A percentile compares a stretch with the other conserved stretches of the same genome.
These are phyloP conservation scores for Leccinum olivaceopallidum DNA, from an alignment of 768 basidiomycete genomes.

Conservation along the genomic window DNA sequence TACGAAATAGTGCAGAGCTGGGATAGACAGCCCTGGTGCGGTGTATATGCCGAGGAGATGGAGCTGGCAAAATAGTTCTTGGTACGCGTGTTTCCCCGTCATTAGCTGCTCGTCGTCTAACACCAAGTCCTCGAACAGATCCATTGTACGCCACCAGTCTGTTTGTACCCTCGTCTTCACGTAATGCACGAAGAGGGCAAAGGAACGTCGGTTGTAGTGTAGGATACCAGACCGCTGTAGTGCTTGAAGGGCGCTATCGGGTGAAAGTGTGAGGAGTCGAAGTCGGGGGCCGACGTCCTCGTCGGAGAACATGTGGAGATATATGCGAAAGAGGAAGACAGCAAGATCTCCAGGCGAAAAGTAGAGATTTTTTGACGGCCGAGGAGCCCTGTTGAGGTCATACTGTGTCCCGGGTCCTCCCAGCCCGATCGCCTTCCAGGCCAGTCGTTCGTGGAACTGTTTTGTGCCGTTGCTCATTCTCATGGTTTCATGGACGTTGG, in stretches of 20 bases:
- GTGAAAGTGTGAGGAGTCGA: not conserved
- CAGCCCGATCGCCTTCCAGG: conserved; percentile 22
- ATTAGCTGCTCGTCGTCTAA: conserved; percentile 14
- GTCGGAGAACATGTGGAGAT: conserved; percentile 29
- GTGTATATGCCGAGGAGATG: conserved; percentile 42
- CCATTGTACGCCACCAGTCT: conserved; percentile 47
- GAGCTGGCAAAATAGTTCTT: conserved; percentile 47
- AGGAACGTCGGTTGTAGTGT: conserved; percentile 50
- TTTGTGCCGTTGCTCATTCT: not conserved
- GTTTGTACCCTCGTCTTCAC: conserved; percentile 37
- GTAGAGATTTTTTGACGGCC: not conserved
- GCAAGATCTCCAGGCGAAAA: conserved; percentile 24
- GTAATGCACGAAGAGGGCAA: conserved; percentile 44
- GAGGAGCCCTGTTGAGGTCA: no score
- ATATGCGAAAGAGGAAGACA: conserved; percentile 22
- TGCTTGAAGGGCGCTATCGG: not conserved
- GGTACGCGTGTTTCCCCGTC: conserved; percentile 34
- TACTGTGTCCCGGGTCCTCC: not conserved
- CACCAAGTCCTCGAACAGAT: conserved; percentile 26
- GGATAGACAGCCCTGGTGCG: not conserved
- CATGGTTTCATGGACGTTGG: conserved; percentile 22
- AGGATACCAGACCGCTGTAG: conserved; percentile 20
- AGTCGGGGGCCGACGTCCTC: conserved; percentile 16
- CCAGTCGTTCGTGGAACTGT: conserved; percentile 28
- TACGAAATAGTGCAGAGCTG: not conserved